Evolutionary conservation across 2,329 filamentous ascomycete genomes (phyloP).

Genomic region (Dissoconium aciculare): DNA sequence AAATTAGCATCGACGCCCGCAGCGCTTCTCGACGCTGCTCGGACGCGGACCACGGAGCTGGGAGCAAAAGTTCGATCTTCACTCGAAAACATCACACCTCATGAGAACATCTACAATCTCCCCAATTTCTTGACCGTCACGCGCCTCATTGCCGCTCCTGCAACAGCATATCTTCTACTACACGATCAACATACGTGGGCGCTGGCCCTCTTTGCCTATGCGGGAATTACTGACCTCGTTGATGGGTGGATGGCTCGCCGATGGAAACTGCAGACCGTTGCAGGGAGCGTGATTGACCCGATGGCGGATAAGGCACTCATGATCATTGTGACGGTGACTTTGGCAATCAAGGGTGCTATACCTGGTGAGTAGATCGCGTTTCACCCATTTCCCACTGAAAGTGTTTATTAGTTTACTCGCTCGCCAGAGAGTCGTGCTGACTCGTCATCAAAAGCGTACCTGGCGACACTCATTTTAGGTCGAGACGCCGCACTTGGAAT

Average conservation of each 20-base stretch:
- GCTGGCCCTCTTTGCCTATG: constrained; percentile 77
- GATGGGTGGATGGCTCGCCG: constrained; percentile 86
- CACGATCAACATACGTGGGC: constrained; percentile 67
- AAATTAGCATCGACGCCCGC: no score
- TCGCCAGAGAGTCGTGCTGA: background rate
- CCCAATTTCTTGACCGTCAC: constrained; percentile 86
- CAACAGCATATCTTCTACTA: constrained; percentile 77
- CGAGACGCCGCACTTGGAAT: constrained; percentile 71
- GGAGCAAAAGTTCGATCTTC: no score
- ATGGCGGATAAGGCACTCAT: constrained; percentile 96
- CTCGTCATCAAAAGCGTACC: constrained; percentile 52
- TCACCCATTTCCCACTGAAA: constrained; percentile 3
- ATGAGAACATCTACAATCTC: constrained; percentile 94
- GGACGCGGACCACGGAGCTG: no score
- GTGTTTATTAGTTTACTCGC: background rate
- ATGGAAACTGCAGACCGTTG: constrained; percentile 81
- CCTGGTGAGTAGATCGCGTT: constrained; percentile 43
- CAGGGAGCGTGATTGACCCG: constrained; percentile 86
- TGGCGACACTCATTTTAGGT: constrained; percentile 80
- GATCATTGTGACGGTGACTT: constrained; percentile 75
- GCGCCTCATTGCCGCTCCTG: constrained; percentile 65
- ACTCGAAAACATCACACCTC: no score
- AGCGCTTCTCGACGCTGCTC: no score
- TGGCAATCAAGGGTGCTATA: constrained; percentile 69
- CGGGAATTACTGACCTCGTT: constrained; percentile 77